Percentiles rank a stretch among this genome's conserved stretches.
phyloP scores from a whole-genome alignment of 148 eudicot genomes.

The Rhododendron kiyosumense region DNA sequence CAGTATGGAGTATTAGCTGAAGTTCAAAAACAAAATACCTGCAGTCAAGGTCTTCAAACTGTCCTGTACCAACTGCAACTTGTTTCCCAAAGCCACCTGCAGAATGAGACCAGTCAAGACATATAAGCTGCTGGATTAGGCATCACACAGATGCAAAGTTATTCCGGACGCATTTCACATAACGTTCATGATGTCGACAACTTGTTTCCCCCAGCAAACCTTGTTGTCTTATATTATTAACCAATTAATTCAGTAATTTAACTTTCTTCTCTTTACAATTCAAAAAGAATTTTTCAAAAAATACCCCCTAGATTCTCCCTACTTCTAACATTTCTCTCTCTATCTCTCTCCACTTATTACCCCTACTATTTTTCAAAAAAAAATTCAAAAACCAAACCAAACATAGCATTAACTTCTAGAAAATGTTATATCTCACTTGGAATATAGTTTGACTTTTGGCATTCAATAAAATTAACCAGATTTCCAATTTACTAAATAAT shows the following conservation, averaged over 20 bases:
- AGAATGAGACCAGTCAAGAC: conserved; percentile 11
- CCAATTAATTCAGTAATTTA: not conserved
- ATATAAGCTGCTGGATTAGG: not conserved
- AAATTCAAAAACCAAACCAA: no score
- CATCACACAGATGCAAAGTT: not conserved
- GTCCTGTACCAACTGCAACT: conserved; percentile 70
- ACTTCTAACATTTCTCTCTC: no score
- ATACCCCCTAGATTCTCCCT: no score
- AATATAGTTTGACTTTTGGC: not conserved
- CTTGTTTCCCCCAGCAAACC: conserved; percentile 1
- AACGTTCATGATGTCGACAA: not conserved
- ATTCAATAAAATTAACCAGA: not conserved
- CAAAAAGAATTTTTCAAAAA: no score
- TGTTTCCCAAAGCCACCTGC: conserved; percentile 55
- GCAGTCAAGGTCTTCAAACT: conserved; percentile 69
- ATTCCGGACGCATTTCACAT: not conserved
- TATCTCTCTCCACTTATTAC: no score
- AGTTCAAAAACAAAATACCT: conserved; percentile 38
- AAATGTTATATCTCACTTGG: not conserved
- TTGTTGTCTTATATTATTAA: not conserved
- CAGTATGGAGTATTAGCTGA: not conserved
- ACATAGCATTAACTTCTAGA: not conserved
- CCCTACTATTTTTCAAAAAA: no score
- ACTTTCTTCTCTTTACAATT: no score
- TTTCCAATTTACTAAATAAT: not conserved